Conservation (phyloP, 2,329 filamentous ascomycete genomes). For the Aspergillus pseudoviridinutans region DNA sequence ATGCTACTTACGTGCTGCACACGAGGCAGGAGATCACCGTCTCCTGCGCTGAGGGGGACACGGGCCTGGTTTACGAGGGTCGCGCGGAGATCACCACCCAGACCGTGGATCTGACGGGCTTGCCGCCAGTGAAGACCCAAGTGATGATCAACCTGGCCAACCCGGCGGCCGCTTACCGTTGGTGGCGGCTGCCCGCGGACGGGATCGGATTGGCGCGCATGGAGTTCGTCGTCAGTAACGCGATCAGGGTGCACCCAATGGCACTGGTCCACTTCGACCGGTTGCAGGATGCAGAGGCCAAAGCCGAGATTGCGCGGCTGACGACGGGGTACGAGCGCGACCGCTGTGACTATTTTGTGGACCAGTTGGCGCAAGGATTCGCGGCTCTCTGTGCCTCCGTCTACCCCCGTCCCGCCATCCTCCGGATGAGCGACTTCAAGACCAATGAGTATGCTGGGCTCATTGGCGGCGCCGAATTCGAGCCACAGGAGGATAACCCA, state of each 20-base stretch:
- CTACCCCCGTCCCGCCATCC: conserved; percentile 37
- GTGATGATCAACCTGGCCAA: conserved; percentile 41
- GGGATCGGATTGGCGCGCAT: conserved; percentile 41
- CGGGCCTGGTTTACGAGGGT: conserved; percentile 37
- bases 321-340: conserved; percentile 32
- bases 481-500: conserved; percentile 39
- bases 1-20: conserved; percentile 36
- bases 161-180: conserved; percentile 36
- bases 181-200: conserved; percentile 38
- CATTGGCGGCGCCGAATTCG: conserved; percentile 39
- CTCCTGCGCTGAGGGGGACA: conserved; percentile 38
- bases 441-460: conserved; percentile 41
- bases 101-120: conserved; percentile 25
- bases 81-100: conserved; percentile 30
- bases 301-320: conserved; percentile 23
- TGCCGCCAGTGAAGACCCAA: conserved; percentile 24
- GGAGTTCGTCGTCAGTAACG: conserved; percentile 39
- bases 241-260: conserved; percentile 37
- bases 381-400: conserved; percentile 37
- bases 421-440: conserved; percentile 42
- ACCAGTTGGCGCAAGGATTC: conserved; percentile 35
- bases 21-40: conserved; percentile 37
- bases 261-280: conserved; percentile 33
- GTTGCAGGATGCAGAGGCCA: conserved; percentile 25
- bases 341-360: conserved; percentile 36